Conservation (phyloP, 176 grass and related monocot genomes). For the Miscanthus lutarioriparius region DNA sequence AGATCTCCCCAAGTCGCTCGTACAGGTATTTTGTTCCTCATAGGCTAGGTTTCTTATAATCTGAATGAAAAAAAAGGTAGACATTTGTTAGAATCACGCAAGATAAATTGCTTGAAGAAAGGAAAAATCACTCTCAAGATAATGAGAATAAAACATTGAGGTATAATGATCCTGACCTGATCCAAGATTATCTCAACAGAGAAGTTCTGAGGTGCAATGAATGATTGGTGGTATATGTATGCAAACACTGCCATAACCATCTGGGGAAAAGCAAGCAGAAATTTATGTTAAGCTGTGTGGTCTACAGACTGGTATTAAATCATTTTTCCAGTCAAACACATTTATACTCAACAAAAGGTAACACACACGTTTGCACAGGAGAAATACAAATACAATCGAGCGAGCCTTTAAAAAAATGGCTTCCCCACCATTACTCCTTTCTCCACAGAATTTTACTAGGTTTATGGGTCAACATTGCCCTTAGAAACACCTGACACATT, state of each 20-base stretch:
- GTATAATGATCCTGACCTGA: constrained; percentile 54
- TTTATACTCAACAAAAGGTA: neutral
- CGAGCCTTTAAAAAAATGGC: neutral
- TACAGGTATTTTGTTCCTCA: constrained; percentile 87
- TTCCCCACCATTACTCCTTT: neutral
- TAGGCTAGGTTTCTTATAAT: constrained; percentile 77
- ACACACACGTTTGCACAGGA: neutral
- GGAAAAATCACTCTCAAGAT: neutral
- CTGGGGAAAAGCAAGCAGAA: constrained; percentile 46
- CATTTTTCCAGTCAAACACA: neutral
- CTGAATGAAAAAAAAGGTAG: constrained; percentile 33
- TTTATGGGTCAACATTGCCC: neutral
- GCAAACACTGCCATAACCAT: constrained; percentile 99
- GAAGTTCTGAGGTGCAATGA: constrained; percentile 75
- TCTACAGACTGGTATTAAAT: neutral
- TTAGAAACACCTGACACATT: neutral
- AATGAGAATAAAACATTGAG: neutral
- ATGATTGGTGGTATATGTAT: constrained; percentile 99
- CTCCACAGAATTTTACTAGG: neutral
- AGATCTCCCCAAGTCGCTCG: constrained; percentile 67
- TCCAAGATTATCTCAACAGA: constrained; percentile 87
- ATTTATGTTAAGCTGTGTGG: constrained; percentile 26
- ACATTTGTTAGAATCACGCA: constrained; percentile 7
- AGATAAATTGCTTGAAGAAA: neutral
- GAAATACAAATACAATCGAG: neutral